Conservation (phyloP, 2,329 filamentous ascomycete genomes). For the Beauveria sp. region DNA sequence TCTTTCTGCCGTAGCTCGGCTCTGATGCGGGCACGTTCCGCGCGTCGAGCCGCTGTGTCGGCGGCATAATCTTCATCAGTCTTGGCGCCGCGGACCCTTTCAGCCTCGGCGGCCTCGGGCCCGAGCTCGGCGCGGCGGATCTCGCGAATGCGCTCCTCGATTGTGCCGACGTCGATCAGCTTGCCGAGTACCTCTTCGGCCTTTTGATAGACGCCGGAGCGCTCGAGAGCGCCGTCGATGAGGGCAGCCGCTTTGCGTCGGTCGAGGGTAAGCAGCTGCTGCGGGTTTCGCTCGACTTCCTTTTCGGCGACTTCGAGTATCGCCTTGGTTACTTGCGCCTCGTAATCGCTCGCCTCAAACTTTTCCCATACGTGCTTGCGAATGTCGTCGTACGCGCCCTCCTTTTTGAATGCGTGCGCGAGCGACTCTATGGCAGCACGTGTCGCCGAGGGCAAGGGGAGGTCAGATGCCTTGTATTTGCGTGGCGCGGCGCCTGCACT, state of each 20-base stretch:
- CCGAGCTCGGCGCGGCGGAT: slow-evolving; percentile 62
- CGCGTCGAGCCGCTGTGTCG: slow-evolving; percentile 53
- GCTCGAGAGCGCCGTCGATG: slow-evolving; percentile 70
- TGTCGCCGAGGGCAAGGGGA: slow-evolving; percentile 67
- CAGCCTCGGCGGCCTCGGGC: slow-evolving; percentile 57
- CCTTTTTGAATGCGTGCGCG: slow-evolving; percentile 78
- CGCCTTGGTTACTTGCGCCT: slow-evolving; percentile 56
- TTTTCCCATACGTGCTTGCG: slow-evolving; percentile 72
- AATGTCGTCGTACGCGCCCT: slow-evolving; percentile 72
- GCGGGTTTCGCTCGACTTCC: slow-evolving; percentile 68
- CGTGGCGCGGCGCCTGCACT: slow-evolving; percentile 16
- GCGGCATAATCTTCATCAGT: slow-evolving; percentile 66
- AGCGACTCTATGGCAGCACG: slow-evolving; percentile 66
- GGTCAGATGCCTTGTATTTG: slow-evolving; percentile 66
- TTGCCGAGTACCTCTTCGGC: slow-evolving; percentile 60
- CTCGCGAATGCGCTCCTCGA: slow-evolving; percentile 62
- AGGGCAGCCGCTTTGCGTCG: slow-evolving; percentile 66
- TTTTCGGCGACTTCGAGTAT: slow-evolving; percentile 62
- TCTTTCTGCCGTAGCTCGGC: slow-evolving; percentile 54
- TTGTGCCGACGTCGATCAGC: slow-evolving; percentile 60
- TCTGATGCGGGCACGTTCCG: slow-evolving; percentile 53
- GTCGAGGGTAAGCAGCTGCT: slow-evolving; percentile 63
- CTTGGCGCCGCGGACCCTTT: slow-evolving; percentile 58
- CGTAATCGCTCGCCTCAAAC: slow-evolving; percentile 63
- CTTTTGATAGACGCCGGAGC: slow-evolving; percentile 66